Conservation (phyloP, 1,139 yeast genomes). For the Kluyveromyces marxianus region DNA sequence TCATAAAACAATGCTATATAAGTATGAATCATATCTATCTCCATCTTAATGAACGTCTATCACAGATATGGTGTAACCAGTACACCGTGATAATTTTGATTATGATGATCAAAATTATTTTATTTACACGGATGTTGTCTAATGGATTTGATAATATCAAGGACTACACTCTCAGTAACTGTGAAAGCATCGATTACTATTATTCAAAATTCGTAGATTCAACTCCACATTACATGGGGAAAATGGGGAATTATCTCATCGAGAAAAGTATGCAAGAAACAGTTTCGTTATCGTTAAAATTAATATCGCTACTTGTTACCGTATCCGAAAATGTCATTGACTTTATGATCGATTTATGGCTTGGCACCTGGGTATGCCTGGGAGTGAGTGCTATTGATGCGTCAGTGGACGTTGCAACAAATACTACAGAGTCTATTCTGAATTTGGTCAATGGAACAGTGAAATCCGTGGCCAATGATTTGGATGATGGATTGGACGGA, state of each 20-base stretch:
- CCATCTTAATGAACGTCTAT: constrained; percentile 39
- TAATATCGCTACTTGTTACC: constrained; percentile 40
- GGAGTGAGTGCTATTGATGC: constrained; percentile 68
- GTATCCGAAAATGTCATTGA: constrained; percentile 53
- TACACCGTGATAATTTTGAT: constrained; percentile 42
- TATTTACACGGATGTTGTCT: constrained; percentile 41
- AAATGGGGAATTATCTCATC: constrained; percentile 46
- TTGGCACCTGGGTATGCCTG: constrained; percentile 84
- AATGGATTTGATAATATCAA: constrained; percentile 35
- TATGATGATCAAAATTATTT: constrained; percentile 41
- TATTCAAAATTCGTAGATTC: constrained; percentile 37
- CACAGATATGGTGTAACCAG: constrained; percentile 55
- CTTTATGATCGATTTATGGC: constrained; percentile 61
- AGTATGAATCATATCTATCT: constrained; percentile 28
- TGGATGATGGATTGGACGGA: constrained; percentile 56
- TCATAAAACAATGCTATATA: no score
- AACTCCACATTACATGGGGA: constrained; percentile 51
- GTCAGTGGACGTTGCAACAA: constrained; percentile 63
- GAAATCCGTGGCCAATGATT: constrained; percentile 44
- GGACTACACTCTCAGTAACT: constrained; percentile 33
- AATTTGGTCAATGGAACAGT: constrained; percentile 55
- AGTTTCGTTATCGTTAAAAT: constrained; percentile 37
- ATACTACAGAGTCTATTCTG: constrained; percentile 59
- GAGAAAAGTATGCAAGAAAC: constrained; percentile 40
- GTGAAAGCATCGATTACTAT: constrained; percentile 41